Base-by-base conservation (phyloP, 352 stramenopile species). In the Phytopythium sindhum region DNA sequence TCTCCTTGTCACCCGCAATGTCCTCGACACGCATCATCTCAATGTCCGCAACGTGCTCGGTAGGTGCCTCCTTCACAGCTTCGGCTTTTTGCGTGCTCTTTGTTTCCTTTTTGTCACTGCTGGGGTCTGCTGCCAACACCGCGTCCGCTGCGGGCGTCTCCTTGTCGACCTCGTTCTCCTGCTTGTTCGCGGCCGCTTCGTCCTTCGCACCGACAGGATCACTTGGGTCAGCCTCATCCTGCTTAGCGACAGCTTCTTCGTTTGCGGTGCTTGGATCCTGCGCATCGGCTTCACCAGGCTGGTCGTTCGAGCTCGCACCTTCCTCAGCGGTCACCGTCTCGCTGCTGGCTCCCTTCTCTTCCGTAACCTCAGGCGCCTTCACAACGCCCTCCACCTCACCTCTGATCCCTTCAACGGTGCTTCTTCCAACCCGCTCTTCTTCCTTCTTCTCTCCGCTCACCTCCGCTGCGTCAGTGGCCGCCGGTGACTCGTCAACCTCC, bases 281-380 rank as follows among this genome's bases (percentile, higher is more conserved):
- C n/a, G 21, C 45, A 29, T 31, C 45, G n/a, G 21, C 15, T 4
- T 12, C 28, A 24, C 47, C 57, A 55, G 24, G 37, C 31, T 66
- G 44, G 37, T 12, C 23, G 37, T 31, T 42, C 24, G 60, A 2
- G 8, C 52, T 59, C 39, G 45, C 62, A 19, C 63, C 54, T 42
- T 42, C 29, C 17, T 29, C 29, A 12, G 28, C 29, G 1, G 24
- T 31, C 24, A 28, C 28, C 26, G 28, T 57, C 47, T 66, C 45
- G 2, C 31, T 54, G 51, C 54, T 65, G 31, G 21, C 6, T 15
- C 52, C 61, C 19, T n/a, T 39, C 19, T 63, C 45, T 37, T n/a
- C 33, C 29, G 58, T n/a, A 1, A 7, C 50, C 15, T 24, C 50
- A 24, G 26, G 15, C 7, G 15, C 28, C 28, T 35, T 28, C 28